phyloP scores from a whole-genome alignment of 805 yeast species.

The Suhomyces faveliae region DNA sequence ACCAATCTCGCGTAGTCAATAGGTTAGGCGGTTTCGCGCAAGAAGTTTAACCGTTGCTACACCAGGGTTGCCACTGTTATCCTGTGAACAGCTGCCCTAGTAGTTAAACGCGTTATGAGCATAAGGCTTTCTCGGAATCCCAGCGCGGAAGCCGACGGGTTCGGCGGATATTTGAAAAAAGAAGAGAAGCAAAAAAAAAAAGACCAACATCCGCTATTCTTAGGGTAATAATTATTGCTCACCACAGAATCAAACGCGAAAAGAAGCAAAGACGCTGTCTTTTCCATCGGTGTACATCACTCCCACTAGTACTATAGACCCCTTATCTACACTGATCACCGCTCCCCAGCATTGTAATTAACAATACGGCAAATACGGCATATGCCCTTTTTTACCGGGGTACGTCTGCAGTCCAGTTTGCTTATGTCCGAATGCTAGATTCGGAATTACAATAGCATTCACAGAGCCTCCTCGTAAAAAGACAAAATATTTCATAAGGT shows the following conservation, averaged over 20 bases:
- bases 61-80: too few species aligned
- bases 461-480: background rate
- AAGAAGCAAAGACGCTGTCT: too few species aligned
- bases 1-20: background rate
- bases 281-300: too few species aligned
- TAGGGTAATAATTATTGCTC: too few species aligned
- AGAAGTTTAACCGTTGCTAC: too few species aligned
- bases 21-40: too few species aligned
- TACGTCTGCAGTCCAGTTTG: background rate
- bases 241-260: too few species aligned
- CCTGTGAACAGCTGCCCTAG: too few species aligned
- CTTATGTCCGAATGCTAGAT: background rate
- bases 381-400: background rate
- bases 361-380: background rate
- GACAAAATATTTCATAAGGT: background rate
- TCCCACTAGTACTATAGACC: too few species aligned
- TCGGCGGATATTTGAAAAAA: background rate
- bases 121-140: background rate
- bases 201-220: too few species aligned
- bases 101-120: background rate
- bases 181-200: background rate
- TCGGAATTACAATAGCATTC: background rate
- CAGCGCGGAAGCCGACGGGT: background rate
- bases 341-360: background rate
- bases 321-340: too few species aligned